A percentile compares a stretch with the other conserved stretches of the same genome.
These are phyloP conservation scores for Colletotrichum sp. DNA, from an alignment of 2,329 filamentous ascomycete species.

Conservation along the genomic window DNA sequence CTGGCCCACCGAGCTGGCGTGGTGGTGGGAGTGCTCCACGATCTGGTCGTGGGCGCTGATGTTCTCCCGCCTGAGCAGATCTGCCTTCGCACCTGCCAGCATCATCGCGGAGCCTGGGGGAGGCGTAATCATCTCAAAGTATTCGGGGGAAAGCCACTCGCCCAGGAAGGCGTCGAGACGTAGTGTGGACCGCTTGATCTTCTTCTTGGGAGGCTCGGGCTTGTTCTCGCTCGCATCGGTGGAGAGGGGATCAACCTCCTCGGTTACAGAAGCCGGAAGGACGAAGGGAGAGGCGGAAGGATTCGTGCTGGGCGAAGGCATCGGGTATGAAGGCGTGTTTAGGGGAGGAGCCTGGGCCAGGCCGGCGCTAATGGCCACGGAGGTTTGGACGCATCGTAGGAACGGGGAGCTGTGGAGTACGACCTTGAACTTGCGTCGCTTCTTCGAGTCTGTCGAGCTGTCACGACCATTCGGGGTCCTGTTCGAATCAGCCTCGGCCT, in stretches of 20 bases:
- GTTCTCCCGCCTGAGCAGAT: constrained; percentile 79
- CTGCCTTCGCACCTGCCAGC: constrained; percentile 87
- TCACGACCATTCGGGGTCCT: constrained; percentile 22
- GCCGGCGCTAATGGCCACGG: constrained; percentile 85
- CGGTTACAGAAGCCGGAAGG: constrained; percentile 5
- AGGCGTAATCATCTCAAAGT: constrained; percentile 90
- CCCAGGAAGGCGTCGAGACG: constrained; percentile 92
- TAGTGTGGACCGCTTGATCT: constrained; percentile 64
- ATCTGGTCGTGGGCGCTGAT: constrained; percentile 49
- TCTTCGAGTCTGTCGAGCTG: constrained; percentile 31
- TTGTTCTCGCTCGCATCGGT: constrained; percentile 14
- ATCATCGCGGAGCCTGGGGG: constrained; percentile 87
- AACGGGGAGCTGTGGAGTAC: constrained; percentile 95
- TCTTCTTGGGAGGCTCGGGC: constrained; percentile 11
- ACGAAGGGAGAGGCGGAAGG: constrained; percentile 13
- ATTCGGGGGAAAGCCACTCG: constrained; percentile 93
- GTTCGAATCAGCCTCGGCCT: constrained; percentile 50
- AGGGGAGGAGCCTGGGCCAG: constrained; percentile 67
- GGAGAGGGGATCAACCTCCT: constrained; percentile 4
- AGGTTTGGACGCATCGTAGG: constrained; percentile 89
- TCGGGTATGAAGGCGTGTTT: constrained; percentile 32
- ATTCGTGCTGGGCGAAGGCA: constrained; percentile 30
- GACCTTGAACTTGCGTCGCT: constrained; percentile 72
- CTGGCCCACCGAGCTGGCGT: constrained; percentile 18
- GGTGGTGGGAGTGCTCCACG: constrained; percentile 10